Base-by-base conservation (phyloP, 306 rosid species). In the Elaeagnus macrophylla region DNA sequence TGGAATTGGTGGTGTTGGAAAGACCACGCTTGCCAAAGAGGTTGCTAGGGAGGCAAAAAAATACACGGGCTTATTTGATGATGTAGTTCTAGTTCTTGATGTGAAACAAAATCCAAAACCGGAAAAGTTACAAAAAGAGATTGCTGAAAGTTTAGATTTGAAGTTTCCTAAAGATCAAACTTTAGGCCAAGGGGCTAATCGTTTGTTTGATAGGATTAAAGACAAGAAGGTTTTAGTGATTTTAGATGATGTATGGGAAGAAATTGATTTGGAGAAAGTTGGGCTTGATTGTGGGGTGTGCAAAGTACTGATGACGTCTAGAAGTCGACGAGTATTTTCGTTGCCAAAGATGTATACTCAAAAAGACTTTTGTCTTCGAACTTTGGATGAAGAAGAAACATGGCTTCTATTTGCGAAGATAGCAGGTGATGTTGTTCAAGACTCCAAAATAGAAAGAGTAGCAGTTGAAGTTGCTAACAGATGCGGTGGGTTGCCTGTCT, bases 221-320 rank as follows among this genome's bases (percentile, higher is more conserved):
- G 19, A 58, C 2, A 42, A 72, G 12, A 10, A 71, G n/a, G n/a
- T n/a, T n/a, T n/a, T n/a, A n/a, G 32, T 76, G 16, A 54, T 76
- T 32, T 14, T 76, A 0, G 81, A 76, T 54, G 81, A 71, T 63
- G 56, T 76, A 0, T 76, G 81, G 81, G 41, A n/a, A 0, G 39
- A 51, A 7, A 37, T 76, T 55, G 68, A 71, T 46, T 62, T 76
- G 10, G 52, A 62, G 39, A 8, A 1, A 1, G 47, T 77, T 0
- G 79, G 83, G 1, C 16, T 77, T 16, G 73, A 74, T 50, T 39
- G 7, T 0, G 20, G 0, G 3, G 65, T n/a, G 6, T 67, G 74
- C 18, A 76, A 71, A 39, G 15, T 77, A 2, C 10, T 73, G 5
- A 25, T 72, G 44, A 73, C 73, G 3, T 77, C 83, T 42, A 20